A percentile compares a stretch with the other conserved stretches of the same genome.
These are phyloP conservation scores for Stygiomarasmius scandens DNA, from an alignment of 1,284 basidiomycete genomes.

Conservation along the genomic window DNA sequence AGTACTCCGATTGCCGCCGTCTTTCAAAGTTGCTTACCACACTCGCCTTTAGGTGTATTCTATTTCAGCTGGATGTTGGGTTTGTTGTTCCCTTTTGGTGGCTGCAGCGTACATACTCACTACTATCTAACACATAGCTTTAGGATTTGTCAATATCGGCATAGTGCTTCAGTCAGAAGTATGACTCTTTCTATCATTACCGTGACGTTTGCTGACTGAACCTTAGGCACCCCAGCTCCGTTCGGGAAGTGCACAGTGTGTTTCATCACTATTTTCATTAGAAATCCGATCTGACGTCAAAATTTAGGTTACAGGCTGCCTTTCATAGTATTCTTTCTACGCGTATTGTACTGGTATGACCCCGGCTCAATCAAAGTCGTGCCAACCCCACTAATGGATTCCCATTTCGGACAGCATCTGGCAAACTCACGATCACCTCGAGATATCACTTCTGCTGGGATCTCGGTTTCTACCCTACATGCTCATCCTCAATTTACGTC, in stretches of 20 bases:
- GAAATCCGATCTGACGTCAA: not conserved
- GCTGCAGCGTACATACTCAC: too few species aligned
- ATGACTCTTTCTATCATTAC: not conserved
- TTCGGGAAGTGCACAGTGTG: slow-evolving; percentile 23
- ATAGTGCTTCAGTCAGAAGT: slow-evolving; percentile 20
- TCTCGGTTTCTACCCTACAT: slow-evolving; percentile 2
- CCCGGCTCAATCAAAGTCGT: not conserved
- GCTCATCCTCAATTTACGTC: slow-evolving; percentile 7
- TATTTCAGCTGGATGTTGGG: slow-evolving; percentile 27
- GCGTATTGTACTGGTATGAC: slow-evolving; percentile 23
- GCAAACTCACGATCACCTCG: slow-evolving; percentile 9
- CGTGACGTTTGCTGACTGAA: not conserved
- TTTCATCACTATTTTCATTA: not conserved
- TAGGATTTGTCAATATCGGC: slow-evolving; percentile 23
- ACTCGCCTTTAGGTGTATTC: slow-evolving; percentile 18
- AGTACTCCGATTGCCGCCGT: not conserved
- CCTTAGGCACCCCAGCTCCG: slow-evolving; percentile 21
- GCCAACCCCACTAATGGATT: too few species aligned
- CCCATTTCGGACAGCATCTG: slow-evolving; percentile 15
- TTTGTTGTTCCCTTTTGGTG: slow-evolving; percentile 3
- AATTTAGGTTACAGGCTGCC: slow-evolving; percentile 21
- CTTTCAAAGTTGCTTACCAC: not conserved
- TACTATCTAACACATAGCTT: slow-evolving; percentile 5
- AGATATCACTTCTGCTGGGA: slow-evolving; percentile 13
- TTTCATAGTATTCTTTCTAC: slow-evolving; percentile 26